Base-by-base conservation (phyloP, 352 stramenopile species). In the Pythium coloratum region DNA sequence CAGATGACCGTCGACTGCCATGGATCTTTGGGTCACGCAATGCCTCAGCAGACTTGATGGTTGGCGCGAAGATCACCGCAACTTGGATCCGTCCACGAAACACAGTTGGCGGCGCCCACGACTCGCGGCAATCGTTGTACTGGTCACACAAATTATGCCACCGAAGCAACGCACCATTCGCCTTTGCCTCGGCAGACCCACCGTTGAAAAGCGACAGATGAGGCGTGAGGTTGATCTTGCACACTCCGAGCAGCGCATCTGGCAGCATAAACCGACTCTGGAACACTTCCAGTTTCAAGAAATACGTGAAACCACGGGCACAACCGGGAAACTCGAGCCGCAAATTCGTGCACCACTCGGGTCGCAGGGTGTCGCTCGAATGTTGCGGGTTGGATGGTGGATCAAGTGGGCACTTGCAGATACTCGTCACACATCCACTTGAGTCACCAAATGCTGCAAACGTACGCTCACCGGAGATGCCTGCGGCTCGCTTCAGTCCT, bases 91-190 rank as follows among this genome's bases (percentile, higher is more conserved):
- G 83, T 10, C 86, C 86, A 12, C 83, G 77, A 60, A 93, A 95
- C 4, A 95, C 86, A 14, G 86, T 94, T 12, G 86, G 86, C 2
- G 86, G 86, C 24, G 86, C 86, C 86, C 86, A 94, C 2, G 84
- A 94, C 58, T 92, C 86, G 32, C 88, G 87, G 63, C 86, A 94
- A 63, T 94, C 86, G 56, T 94, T 91, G 68, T 94, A 94, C 67
- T 92, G 85, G 44, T 94, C 86, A 60, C 86, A 92, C n/a, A 94
- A 63, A 62, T 95, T 95, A 54, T 94, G 84, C 86, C 86, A 95
- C 24, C 86, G 78, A 56, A 82, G 81, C 18, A 95, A 69, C 24
- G 86, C 86, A 6, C 86, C 86, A 33, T 92, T 95, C 2, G 86
- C 86, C 42, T 92, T 92, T 6, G 86, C 86, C 36, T 95, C 86